Evolutionary conservation across 805 yeast genomes (phyloP).

Genomic region (Hanseniaspora lindneri): DNA sequence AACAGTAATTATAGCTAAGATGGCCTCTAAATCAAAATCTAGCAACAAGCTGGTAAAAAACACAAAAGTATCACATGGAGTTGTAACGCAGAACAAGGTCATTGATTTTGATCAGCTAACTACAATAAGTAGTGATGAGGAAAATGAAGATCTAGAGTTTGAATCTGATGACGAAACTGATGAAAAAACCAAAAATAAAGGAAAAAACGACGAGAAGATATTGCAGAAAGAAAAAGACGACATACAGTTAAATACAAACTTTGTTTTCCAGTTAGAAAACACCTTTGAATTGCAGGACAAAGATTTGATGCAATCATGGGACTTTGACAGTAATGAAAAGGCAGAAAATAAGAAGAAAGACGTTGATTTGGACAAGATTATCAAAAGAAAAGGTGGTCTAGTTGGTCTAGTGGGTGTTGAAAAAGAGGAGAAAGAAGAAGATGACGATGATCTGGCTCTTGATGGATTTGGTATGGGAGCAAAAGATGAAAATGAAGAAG

Average conservation of each 20-base stretch:
- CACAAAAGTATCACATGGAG: background rate
- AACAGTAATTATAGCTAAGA: too few species aligned
- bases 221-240: conserved; percentile 29
- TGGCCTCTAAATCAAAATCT: background rate
- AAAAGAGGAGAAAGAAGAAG: conserved; percentile 34
- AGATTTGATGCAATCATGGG: conserved; percentile 66
- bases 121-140: conserved; percentile 66
- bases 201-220: conserved; percentile 17
- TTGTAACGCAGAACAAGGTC: conserved; percentile 17
- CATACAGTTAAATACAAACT: conserved; percentile 52
- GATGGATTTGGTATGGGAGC: conserved; percentile 34
- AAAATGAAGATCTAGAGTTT: conserved; percentile 41
- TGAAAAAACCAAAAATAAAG: background rate
- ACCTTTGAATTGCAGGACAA: conserved; percentile 33
- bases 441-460: conserved; percentile 30
- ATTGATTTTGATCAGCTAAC: conserved; percentile 50
- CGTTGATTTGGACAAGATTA: conserved; percentile 79
- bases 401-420: conserved; percentile 40
- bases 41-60: background rate
- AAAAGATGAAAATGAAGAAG: conserved; percentile 22
- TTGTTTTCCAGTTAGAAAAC: conserved; percentile 56
- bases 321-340: conserved; percentile 42
- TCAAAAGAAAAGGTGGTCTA: conserved; percentile 75
- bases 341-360: conserved; percentile 32
- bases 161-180: conserved; percentile 35